Evolutionary conservation across 2,329 filamentous ascomycete genomes (phyloP).

Genomic region (Pseudogymnoascus sp.): DNA sequence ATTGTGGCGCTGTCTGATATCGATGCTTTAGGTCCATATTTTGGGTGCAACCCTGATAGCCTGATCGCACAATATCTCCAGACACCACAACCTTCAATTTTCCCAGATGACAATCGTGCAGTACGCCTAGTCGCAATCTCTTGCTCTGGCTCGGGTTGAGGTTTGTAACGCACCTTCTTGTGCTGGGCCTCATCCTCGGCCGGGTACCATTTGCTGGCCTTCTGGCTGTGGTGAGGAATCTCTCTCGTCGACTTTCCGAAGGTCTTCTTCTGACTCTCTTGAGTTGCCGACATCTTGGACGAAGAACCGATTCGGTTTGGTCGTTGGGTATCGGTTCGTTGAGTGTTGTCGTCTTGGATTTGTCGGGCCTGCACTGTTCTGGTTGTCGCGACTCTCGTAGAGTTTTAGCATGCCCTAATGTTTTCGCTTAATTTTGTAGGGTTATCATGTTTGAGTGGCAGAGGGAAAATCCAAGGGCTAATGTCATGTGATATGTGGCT

Average conservation of each 20-base stretch:
- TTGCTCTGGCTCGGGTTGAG: not conserved
- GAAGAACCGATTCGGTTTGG: constrained; percentile 22
- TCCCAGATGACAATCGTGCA: not conserved
- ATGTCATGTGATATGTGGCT: constrained; percentile 8
- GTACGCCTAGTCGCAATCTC: constrained; percentile 6
- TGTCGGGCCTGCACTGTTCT: constrained; percentile 12
- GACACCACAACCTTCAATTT: constrained; percentile 9
- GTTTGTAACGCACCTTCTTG: constrained; percentile 73
- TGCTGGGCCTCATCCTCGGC: constrained; percentile 81
- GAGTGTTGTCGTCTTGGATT: constrained; percentile 21
- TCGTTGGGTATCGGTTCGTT: constrained; percentile 23
- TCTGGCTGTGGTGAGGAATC: constrained; percentile 78
- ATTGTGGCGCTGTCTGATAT: not conserved
- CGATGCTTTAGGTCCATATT: not conserved
- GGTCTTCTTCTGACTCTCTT: constrained; percentile 65
- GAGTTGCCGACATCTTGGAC: constrained; percentile 60
- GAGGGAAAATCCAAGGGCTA: constrained; percentile 1
- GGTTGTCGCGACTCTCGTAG: constrained; percentile 9
- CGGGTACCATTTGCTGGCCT: constrained; percentile 99
- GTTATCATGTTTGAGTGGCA: constrained; percentile 2
- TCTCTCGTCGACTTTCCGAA: constrained; percentile 95
- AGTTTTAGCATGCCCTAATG: constrained; percentile 11
- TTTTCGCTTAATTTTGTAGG: constrained; percentile 11
- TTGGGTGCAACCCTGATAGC: constrained; percentile 2
- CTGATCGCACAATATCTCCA: constrained; percentile 8